Evolutionary conservation across 192 early-diverging fungal genomes (phyloP).

Genomic region (Backusella circina): DNA sequence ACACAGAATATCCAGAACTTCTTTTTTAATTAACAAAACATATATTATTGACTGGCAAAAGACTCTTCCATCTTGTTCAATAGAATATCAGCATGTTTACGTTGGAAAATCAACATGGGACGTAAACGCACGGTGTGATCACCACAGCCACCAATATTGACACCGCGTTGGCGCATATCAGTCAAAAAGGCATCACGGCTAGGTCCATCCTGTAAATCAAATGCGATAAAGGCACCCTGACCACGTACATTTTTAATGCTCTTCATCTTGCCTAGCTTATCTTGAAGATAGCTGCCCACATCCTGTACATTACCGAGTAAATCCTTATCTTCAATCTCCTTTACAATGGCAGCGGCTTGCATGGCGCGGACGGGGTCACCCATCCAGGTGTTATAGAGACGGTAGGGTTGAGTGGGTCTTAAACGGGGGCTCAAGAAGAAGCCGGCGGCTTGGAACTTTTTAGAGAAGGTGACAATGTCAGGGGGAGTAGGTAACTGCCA

Average conservation of each 20-base stretch:
- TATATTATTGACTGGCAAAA: background rate
- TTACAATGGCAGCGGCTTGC: slow-evolving; percentile 56
- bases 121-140: slow-evolving; percentile 55
- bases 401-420: slow-evolving; percentile 57
- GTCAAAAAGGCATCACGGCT: slow-evolving; percentile 50
- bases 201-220: slow-evolving; percentile 53
- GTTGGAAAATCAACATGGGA: slow-evolving; percentile 71
- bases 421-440: slow-evolving; percentile 59
- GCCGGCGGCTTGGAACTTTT: slow-evolving; percentile 76
- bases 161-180: slow-evolving; percentile 54
- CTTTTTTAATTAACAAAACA: background rate
- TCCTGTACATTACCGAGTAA: slow-evolving; percentile 48
- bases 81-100: slow-evolving; percentile 65
- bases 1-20: background rate
- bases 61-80: slow-evolving; percentile 52
- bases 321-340: slow-evolving; percentile 53
- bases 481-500: slow-evolving; percentile 63
- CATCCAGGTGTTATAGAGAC: slow-evolving; percentile 78
- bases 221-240: slow-evolving; percentile 65
- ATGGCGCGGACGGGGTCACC: slow-evolving; percentile 67
- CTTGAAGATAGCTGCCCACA: slow-evolving; percentile 52
- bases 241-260: slow-evolving; percentile 56
- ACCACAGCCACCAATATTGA: slow-evolving; percentile 71
- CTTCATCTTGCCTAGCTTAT: slow-evolving; percentile 49
- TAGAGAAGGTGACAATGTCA: slow-evolving; percentile 76